Conservation (phyloP, 2,329 filamentous ascomycete genomes). For the Nemania sp. region DNA sequence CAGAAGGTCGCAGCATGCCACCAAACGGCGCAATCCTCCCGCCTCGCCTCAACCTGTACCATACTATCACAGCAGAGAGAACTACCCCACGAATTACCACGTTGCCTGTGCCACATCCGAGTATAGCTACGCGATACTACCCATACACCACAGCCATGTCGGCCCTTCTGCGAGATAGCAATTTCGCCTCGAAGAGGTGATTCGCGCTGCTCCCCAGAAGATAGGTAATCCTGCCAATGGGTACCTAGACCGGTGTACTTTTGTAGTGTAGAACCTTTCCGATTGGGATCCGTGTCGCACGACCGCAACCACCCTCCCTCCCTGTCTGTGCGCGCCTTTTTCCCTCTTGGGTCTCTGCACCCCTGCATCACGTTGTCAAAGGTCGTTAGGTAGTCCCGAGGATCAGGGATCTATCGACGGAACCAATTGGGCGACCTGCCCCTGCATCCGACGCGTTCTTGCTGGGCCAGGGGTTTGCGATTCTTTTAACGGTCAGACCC, state of each 20-base stretch:
- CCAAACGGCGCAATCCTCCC: conserved; percentile 20
- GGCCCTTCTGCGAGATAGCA: conserved; percentile 37
- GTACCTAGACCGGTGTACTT: background rate
- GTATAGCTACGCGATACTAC: conserved; percentile 24
- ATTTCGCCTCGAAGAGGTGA: conserved; percentile 31
- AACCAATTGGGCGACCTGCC: conserved; percentile 26
- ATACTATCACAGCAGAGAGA: background rate
- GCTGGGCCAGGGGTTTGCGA: conserved; percentile 24
- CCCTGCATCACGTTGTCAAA: conserved; percentile 32
- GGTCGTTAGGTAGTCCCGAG: conserved; percentile 16
- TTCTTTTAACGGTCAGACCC: conserved; percentile 34
- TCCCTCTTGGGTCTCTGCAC: conserved; percentile 15
- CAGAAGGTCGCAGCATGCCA: conserved; percentile 9
- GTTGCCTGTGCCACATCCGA: conserved; percentile 30
- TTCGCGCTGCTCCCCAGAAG: conserved; percentile 22
- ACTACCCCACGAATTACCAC: conserved; percentile 34
- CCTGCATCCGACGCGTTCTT: conserved; percentile 37
- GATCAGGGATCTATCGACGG: conserved; percentile 33
- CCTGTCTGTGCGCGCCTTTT: conserved; percentile 27
- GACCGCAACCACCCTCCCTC: conserved; percentile 19
- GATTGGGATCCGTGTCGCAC: conserved; percentile 37
- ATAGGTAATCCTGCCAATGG: conserved; percentile 15
- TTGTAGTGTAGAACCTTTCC: conserved; percentile 21
- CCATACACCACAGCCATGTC: conserved; percentile 18
- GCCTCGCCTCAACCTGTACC: conserved; percentile 16